These are phyloP conservation scores for Cordyceps pruinosa DNA, from an alignment of 2,329 filamentous ascomycete genomes.

Conservation along the genomic window DNA sequence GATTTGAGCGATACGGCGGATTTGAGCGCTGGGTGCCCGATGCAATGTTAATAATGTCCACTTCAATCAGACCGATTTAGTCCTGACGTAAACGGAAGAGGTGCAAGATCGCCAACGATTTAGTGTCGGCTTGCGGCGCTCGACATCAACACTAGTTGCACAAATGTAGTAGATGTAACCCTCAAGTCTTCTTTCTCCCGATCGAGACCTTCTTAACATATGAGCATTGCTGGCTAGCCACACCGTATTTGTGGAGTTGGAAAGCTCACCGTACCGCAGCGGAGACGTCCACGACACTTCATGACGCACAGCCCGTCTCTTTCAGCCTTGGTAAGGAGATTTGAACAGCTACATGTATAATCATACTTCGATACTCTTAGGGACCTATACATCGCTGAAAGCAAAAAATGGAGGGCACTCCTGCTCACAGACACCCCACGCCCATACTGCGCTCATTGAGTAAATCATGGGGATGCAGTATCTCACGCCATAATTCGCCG, in stretches of 20 bases:
- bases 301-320: neutral
- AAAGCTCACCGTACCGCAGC: neutral
- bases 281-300: neutral
- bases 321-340: neutral
- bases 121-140: neutral
- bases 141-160: neutral
- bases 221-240: neutral
- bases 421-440: constrained; percentile 28
- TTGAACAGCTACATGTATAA: neutral
- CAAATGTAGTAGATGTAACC: neutral
- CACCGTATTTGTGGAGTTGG: neutral
- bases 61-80: neutral
- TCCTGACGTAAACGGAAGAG: neutral
- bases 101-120: neutral
- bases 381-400: constrained; percentile 29
- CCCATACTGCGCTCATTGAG: constrained; percentile 31
- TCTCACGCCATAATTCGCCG: constrained; percentile 30
- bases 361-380: neutral
- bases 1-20: neutral
- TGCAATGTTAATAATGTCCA: neutral
- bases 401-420: constrained; percentile 29
- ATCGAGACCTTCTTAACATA: neutral
- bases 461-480: constrained; percentile 29
- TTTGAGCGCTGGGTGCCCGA: neutral
- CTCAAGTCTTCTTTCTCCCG: neutral